phyloP scores from a whole-genome alignment of 176 grass and related monocot genomes.

The Metroxylon sagu region DNA sequence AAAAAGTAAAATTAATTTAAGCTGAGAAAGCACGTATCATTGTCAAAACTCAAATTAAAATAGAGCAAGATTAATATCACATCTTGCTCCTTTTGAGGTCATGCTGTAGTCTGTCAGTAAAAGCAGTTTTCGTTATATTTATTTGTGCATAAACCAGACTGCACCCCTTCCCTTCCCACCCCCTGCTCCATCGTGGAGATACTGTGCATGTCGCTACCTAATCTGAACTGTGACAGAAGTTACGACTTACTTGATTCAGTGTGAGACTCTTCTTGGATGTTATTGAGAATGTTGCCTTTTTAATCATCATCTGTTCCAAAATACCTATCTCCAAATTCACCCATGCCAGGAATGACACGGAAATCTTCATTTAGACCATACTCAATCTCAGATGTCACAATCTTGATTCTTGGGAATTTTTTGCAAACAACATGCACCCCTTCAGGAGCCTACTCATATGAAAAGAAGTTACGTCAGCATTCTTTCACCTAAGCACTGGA shows the following conservation, averaged over 20 bases:
- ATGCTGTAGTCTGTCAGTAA: too few relatives aligned
- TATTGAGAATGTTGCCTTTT: constrained; percentile 1
- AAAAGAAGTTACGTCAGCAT: constrained; percentile 7
- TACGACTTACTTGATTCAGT: constrained; percentile 35
- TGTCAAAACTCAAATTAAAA: too few relatives aligned
- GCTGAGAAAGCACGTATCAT: too few relatives aligned
- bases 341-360: constrained; percentile 80
- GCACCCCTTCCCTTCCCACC: too few relatives aligned
- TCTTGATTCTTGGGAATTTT: constrained; percentile 89
- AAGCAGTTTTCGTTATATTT: too few relatives aligned
- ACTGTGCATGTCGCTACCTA: too few relatives aligned
- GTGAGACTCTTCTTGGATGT: constrained; percentile 30
- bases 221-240: background rate
- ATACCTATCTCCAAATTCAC: constrained; percentile 80
- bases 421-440: constrained; percentile 85
- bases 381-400: constrained; percentile 95
- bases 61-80: too few relatives aligned
- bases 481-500: background rate
- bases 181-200: too few relatives aligned
- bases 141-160: too few relatives aligned
- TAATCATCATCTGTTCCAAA: constrained; percentile 79
- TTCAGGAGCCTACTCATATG: constrained; percentile 55
- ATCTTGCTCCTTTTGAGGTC: too few relatives aligned
- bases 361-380: constrained; percentile 74
- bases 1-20: too few relatives aligned